These are phyloP conservation scores for Ulota crispa DNA, from an alignment of 225 moss, liverwort and hornwort species.

Conservation along the genomic window DNA sequence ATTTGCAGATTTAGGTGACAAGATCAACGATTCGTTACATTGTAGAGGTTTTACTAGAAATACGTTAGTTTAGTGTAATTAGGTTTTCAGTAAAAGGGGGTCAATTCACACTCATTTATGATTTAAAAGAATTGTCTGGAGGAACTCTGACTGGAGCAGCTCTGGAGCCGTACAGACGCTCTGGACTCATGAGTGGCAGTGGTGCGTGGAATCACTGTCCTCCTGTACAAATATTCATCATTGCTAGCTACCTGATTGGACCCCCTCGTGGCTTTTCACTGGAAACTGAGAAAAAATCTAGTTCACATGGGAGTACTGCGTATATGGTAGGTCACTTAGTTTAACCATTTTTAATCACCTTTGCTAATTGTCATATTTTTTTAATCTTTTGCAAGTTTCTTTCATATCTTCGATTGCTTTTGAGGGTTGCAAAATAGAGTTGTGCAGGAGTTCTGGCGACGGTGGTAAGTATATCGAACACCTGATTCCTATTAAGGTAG, in stretches of 20 bases:
- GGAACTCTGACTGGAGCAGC: background rate
- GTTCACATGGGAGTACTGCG: background rate
- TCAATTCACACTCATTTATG: background rate
- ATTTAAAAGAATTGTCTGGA: background rate
- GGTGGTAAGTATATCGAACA: background rate
- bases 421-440: background rate
- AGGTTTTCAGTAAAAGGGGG: constrained; percentile 7
- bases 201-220: constrained; percentile 24
- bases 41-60: background rate
- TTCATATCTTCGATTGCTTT: background rate
- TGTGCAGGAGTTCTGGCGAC: background rate
- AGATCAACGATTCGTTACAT: background rate
- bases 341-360: background rate
- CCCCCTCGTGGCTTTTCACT: constrained; percentile 11
- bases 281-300: background rate
- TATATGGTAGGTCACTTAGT: background rate
- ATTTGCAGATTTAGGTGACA: background rate
- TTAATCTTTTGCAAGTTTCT: too few relatives aligned
- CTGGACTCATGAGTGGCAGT: constrained; percentile 15
- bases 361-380: background rate
- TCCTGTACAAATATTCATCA: constrained; percentile 6
- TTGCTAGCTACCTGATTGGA: constrained; percentile 29
- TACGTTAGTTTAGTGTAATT: background rate
- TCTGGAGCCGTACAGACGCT: constrained; percentile 19
- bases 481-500: too few relatives aligned